Conservation (phyloP, 768 basidiomycete genomes). For the Strobilomyces echinocephalus region DNA sequence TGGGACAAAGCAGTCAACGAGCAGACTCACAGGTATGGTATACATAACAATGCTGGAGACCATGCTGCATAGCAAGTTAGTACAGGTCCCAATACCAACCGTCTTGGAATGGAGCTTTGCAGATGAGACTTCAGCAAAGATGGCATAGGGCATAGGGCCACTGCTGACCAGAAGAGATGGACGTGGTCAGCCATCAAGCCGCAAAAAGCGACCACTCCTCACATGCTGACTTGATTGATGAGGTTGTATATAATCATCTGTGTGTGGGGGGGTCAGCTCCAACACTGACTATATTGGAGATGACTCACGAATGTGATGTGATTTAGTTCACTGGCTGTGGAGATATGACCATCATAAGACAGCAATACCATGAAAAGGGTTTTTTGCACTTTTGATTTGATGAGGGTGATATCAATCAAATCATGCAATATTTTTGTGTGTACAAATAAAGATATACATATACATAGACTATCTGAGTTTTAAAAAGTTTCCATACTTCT, state of each 20-base stretch:
- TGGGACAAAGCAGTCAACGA: neutral
- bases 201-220: neutral
- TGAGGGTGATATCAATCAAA: no score
- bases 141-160: conserved; percentile 25
- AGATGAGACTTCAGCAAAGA: conserved; percentile 18
- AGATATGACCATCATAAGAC: no score
- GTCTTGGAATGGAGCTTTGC: conserved; percentile 30
- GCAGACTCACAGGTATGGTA: conserved; percentile 16
- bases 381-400: no score
- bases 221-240: conserved; percentile 26
- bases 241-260: conserved; percentile 31
- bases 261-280: neutral
- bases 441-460: no score
- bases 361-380: no score
- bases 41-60: conserved; percentile 23
- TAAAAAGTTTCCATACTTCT: no score
- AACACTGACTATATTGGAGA: no score
- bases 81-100: conserved; percentile 24
- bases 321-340: no score
- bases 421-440: no score
- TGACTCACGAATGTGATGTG: conserved; percentile 18
- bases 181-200: neutral
- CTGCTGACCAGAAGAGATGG: neutral
- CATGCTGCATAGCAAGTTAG: conserved; percentile 24
- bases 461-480: no score